Evolutionary conservation across 2,329 filamentous ascomycete genomes (phyloP).

Genomic region (Penicillium sp.): DNA sequence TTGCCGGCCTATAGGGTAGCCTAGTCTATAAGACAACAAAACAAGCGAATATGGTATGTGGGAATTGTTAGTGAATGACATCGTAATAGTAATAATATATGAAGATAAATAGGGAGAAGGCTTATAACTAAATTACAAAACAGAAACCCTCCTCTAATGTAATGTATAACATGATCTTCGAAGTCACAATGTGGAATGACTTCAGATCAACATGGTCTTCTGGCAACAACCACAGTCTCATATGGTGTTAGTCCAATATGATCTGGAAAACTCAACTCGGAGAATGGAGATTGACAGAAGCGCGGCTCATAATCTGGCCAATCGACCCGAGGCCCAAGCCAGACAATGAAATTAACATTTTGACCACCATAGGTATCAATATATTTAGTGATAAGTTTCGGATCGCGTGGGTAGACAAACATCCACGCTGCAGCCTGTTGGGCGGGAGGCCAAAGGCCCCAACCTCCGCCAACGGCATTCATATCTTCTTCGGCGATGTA

Average conservation of each 20-base stretch:
- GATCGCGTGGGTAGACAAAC: constrained; percentile 55
- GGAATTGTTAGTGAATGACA: background rate
- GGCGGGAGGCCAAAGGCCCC: constrained; percentile 45
- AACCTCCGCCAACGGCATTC: constrained; percentile 45
- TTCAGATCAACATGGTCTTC: constrained; percentile 4
- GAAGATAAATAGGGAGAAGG: background rate
- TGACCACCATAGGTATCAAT: constrained; percentile 29
- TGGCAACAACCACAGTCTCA: constrained; percentile 25
- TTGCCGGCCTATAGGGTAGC: too few species aligned
- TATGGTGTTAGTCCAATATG: constrained; percentile 25
- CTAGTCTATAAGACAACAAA: background rate
- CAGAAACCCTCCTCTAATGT: background rate
- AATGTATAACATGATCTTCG: background rate
- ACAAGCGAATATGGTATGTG: background rate
- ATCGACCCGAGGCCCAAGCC: constrained; percentile 31
- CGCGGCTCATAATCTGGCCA: constrained; percentile 32
- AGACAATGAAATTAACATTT: constrained; percentile 24
- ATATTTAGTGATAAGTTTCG: constrained; percentile 47
- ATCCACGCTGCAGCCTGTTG: constrained; percentile 47
- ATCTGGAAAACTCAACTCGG: constrained; percentile 17
- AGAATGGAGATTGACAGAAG: constrained; percentile 24
- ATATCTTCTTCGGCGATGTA: constrained; percentile 46
- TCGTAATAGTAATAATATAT: background rate
- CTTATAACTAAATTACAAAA: background rate
- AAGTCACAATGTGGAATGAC: background rate